phyloP scores from a whole-genome alignment of 306 rosid genomes.

The Castanea crenata region DNA sequence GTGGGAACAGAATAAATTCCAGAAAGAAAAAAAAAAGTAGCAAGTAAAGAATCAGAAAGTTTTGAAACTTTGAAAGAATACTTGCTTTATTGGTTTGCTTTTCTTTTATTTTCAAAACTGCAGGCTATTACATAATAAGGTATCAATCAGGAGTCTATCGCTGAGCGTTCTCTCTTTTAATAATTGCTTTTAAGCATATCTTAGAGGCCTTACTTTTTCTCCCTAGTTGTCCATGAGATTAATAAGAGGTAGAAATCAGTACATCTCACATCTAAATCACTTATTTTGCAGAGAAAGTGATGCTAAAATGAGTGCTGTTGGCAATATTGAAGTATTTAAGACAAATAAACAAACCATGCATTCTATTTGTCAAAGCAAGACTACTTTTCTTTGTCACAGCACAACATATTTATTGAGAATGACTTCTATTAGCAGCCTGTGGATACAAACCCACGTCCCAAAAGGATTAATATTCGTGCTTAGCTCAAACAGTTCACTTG shows the following conservation, averaged over 20 bases:
- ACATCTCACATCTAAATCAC: neutral
- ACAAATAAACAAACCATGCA: neutral
- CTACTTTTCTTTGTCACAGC: neutral
- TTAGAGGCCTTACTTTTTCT: too few species aligned
- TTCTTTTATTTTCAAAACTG: neutral
- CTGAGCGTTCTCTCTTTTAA: neutral
- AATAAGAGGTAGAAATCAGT: neutral
- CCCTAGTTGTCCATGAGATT: neutral
- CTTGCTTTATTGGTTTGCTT: slow-evolving; percentile 22
- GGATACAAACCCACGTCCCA: neutral
- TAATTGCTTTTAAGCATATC: neutral
- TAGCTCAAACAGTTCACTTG: slow-evolving; percentile 25
- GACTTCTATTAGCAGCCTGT: slow-evolving; percentile 6
- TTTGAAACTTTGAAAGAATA: slow-evolving; percentile 20
- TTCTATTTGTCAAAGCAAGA: neutral
- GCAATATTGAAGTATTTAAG: neutral
- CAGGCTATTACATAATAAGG: neutral
- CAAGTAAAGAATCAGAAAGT: slow-evolving; percentile 39
- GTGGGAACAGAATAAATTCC: slow-evolving; percentile 78
- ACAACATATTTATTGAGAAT: neutral
- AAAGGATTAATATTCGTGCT: slow-evolving; percentile 39
- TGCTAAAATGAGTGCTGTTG: slow-evolving; percentile 14
- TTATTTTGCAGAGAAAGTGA: slow-evolving; percentile 2
- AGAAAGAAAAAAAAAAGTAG: slow-evolving; percentile 11
- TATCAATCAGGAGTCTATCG: neutral